Conservation (phyloP, 352 stramenopile species). For the Phytophthora agathidicida region DNA sequence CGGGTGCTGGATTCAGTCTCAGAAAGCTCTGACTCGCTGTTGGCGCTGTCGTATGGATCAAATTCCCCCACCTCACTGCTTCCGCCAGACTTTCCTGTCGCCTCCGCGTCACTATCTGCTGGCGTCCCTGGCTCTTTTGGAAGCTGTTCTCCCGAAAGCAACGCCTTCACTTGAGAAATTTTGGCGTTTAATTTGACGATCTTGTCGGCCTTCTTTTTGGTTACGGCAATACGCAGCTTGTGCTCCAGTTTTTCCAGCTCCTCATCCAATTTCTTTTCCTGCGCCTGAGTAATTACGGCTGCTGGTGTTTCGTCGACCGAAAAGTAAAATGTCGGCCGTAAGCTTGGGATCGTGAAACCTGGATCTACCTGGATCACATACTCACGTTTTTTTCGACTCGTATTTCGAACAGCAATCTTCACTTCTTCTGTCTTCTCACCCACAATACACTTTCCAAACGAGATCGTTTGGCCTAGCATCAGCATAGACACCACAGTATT, state of each 20-base stretch:
- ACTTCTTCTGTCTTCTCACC: conserved; percentile 85
- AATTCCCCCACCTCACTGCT: conserved; percentile 35
- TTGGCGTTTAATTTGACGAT: conserved; percentile 87
- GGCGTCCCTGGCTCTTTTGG: conserved; percentile 47
- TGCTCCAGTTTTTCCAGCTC: conserved; percentile 91
- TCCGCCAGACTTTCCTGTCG: conserved; percentile 26
- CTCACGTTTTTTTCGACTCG: conserved; percentile 86
- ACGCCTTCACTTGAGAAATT: conserved; percentile 78
- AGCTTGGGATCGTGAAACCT: conserved; percentile 60
- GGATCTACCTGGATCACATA: conserved; percentile 89
- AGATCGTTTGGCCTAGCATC: conserved; percentile 75
- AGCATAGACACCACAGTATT: neutral
- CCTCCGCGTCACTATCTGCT: conserved; percentile 48
- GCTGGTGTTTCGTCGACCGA: conserved; percentile 83
- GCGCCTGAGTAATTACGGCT: conserved; percentile 85
- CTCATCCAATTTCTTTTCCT: conserved; percentile 91
- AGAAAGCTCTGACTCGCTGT: conserved; percentile 88
- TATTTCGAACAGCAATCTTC: conserved; percentile 89
- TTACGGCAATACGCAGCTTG: conserved; percentile 88
- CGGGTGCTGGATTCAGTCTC: conserved; percentile 60
- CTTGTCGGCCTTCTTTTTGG: conserved; percentile 91
- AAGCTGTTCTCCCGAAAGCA: conserved; percentile 79
- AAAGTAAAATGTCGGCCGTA: conserved; percentile 86
- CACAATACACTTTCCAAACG: conserved; percentile 83
- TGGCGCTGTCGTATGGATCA: conserved; percentile 78